Base-by-base conservation (phyloP, 164 flowering plant species). In the Aristolochia californica region DNA sequence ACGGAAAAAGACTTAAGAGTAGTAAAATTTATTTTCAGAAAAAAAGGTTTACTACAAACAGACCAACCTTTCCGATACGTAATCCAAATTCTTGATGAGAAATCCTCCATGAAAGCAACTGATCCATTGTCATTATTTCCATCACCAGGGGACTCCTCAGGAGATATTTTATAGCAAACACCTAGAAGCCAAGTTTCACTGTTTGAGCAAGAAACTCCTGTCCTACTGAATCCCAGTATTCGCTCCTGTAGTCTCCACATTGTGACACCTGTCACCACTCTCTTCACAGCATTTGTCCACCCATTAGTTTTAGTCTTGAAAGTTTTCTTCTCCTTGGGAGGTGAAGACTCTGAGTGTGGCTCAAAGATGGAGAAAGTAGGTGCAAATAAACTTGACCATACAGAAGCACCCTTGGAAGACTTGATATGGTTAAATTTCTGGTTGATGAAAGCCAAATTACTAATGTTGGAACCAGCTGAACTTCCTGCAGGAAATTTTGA, bases 11-110 rank as follows among this genome's bases (percentile, higher is more conserved):
- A 50, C 7, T 18, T 50, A 11, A 22, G 22, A n/a, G n/a, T 23
- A 13, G 7, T 49, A 49, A 11, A 12, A 22, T 23, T 10, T n/a
- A 20, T 1, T 12, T 11, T 12, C 56, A 27, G 22, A n/a, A 40
- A 2, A 1, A n/a, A 30, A 21, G 14, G 20, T 13, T 20, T 22
- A 12, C 12, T 23, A 15, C 45, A 60, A 53, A 52, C 75, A 55
- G 61, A 87, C n/a, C n/a, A n/a, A n/a, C 97, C 98, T 88, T 84
- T 88, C 21, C 98, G 85, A 70, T 91, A 91, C 34, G 95, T 88
- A 61, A 88, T 79, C 72, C 81, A 65, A 43, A 91, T 74, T 67
- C 85, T 70, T 47, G 98, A 91, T 11, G 88, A 85, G 66, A 91
- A 86, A 72, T 91, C 98, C 45, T 74, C 72, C 53, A 66, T 74